Percentiles rank a stretch among this genome's conserved stretches.
phyloP scores from a whole-genome alignment of 2,329 filamentous ascomycete species.

The Verticillium isaacii region DNA sequence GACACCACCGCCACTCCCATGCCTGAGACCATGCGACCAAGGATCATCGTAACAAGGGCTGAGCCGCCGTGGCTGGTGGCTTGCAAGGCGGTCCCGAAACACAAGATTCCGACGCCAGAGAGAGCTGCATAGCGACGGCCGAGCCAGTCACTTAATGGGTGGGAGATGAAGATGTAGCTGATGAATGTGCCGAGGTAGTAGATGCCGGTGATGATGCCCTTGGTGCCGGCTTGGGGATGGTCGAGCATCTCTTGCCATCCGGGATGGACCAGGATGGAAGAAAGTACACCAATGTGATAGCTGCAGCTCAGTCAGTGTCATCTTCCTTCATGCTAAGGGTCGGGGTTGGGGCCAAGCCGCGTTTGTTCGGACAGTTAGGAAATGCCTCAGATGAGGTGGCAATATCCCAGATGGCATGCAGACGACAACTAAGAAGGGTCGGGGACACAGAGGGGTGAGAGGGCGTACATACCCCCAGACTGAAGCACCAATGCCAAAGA shows the following conservation, averaged over 20 bases:
- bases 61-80: slow-evolving; percentile 33
- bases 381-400: background rate
- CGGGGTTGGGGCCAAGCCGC: background rate
- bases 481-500: slow-evolving; percentile 51
- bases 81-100: slow-evolving; percentile 44
- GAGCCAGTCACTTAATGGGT: slow-evolving; percentile 43
- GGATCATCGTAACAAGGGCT: slow-evolving; percentile 42
- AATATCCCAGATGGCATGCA: background rate
- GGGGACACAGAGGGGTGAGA: background rate
- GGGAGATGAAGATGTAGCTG: slow-evolving; percentile 50
- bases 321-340: background rate
- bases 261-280: slow-evolving; percentile 50
- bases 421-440: too few species aligned
- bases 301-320: slow-evolving; percentile 20
- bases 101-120: slow-evolving; percentile 38
- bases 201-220: slow-evolving; percentile 48
- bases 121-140: slow-evolving; percentile 48
- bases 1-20: slow-evolving; percentile 50
- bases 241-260: slow-evolving; percentile 45
- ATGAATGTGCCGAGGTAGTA: slow-evolving; percentile 54
- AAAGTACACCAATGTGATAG: slow-evolving; percentile 54
- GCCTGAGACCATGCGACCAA: slow-evolving; percentile 47
- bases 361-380: background rate
- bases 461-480: slow-evolving; percentile 44
- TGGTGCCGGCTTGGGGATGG: slow-evolving; percentile 37